phyloP scores from a whole-genome alignment of 805 yeast species.

The Yamadazyma scolyti region DNA sequence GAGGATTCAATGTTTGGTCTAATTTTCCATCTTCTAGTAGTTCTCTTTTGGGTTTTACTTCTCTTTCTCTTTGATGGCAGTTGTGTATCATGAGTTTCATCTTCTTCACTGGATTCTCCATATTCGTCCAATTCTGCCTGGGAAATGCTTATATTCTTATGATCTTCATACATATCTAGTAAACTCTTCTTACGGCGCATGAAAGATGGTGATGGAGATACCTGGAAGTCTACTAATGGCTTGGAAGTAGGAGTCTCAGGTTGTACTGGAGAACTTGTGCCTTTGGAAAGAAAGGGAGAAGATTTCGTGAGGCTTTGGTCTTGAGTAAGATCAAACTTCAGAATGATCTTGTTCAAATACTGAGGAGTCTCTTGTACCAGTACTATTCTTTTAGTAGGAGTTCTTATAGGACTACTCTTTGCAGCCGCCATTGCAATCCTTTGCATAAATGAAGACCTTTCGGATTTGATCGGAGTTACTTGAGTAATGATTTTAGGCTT shows the following conservation, averaged over 20 bases:
- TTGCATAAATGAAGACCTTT: constrained; percentile 7
- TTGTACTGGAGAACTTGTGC: constrained; percentile 1
- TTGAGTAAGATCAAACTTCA: constrained; percentile 6
- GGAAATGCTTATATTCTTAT: constrained; percentile 24
- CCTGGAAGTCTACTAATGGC: constrained; percentile 21
- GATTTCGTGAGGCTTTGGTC: constrained; percentile 1
- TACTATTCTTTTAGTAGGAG: constrained; percentile 5
- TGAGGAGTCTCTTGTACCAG: constrained; percentile 17
- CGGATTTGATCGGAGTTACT: constrained; percentile 4
- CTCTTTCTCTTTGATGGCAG: constrained; percentile 18
- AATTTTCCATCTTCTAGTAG: constrained; percentile 49
- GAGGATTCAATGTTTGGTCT: constrained; percentile 30
- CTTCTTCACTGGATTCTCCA: constrained; percentile 6
- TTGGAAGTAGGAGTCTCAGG: constrained; percentile 13
- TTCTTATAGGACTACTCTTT: constrained; percentile 6
- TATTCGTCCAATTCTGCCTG: constrained; percentile 12
- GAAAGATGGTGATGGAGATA: constrained; percentile 50
- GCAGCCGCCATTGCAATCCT: constrained; percentile 6
- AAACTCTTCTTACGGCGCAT: constrained; percentile 28
- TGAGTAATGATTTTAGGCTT: constrained; percentile 11
- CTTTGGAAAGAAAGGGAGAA: constrained; percentile 3
- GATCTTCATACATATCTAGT: constrained; percentile 46
- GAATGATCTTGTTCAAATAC: constrained; percentile 17
- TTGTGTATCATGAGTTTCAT: constrained; percentile 2
- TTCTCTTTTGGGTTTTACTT: constrained; percentile 47